phyloP scores from a whole-genome alignment of 805 yeast species.

The Metschnikowia kunwiensis region DNA sequence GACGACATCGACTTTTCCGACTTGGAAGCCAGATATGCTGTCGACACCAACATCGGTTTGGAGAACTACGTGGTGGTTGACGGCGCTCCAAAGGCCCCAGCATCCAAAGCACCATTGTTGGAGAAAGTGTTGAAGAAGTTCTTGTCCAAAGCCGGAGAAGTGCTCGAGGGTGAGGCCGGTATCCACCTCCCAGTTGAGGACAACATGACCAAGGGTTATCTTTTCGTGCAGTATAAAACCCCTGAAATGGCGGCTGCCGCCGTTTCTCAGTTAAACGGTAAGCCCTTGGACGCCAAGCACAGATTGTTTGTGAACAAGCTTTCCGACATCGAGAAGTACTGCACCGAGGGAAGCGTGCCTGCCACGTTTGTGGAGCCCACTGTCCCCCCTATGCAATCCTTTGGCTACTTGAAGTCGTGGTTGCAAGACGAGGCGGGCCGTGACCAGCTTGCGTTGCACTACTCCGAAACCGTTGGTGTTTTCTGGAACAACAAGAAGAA shows the following conservation, averaged over 20 bases:
- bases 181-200: conserved; percentile 77
- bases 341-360: conserved; percentile 57
- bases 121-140: conserved; percentile 82
- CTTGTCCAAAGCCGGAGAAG: conserved; percentile 73
- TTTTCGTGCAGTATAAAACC: conserved; percentile 77
- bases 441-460: conserved; percentile 84
- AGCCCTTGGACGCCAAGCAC: conserved; percentile 92
- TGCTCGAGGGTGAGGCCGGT: conserved; percentile 56
- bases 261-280: conserved; percentile 75
- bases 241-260: conserved; percentile 71
- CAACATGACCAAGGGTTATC: conserved; percentile 80
- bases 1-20: conserved; percentile 76
- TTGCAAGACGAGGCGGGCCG: conserved; percentile 83
- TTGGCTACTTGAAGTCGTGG: conserved; percentile 88
- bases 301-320: conserved; percentile 80
- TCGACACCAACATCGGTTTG: conserved; percentile 54
- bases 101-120: conserved; percentile 76
- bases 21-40: conserved; percentile 71
- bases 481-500: conserved; percentile 79
- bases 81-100: conserved; percentile 96
- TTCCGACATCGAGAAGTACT: conserved; percentile 77
- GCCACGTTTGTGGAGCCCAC: conserved; percentile 69
- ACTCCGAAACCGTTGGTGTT: conserved; percentile 75
- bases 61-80: conserved; percentile 84
- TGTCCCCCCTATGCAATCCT: conserved; percentile 66